Evolutionary conservation across 257 asterid genomes (phyloP).

Genomic region (Solanum medicagineum): DNA sequence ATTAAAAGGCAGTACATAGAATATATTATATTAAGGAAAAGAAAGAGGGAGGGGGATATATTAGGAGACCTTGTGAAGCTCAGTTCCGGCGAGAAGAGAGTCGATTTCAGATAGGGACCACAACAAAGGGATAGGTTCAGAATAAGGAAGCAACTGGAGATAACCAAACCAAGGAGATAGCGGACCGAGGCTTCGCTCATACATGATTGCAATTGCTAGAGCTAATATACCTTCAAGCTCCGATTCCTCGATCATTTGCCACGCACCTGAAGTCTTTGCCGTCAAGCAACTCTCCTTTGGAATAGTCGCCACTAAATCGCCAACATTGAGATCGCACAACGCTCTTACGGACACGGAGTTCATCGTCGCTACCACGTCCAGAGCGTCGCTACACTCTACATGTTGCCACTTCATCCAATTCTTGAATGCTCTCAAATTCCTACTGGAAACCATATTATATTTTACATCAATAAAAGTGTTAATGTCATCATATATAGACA

Average conservation of each 20-base stretch:
- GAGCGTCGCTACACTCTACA: constrained; percentile 69
- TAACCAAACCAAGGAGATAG: constrained; percentile 74
- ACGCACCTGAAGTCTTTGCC: constrained; percentile 54
- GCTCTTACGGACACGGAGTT: constrained; percentile 43
- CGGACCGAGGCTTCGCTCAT: constrained; percentile 70
- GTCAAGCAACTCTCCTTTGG: constrained; percentile 90
- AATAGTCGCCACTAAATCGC: constrained; percentile 69
- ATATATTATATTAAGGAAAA: neutral
- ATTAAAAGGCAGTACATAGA: neutral
- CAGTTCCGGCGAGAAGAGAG: constrained; percentile 70
- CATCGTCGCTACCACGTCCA: constrained; percentile 17
- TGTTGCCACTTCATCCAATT: constrained; percentile 74
- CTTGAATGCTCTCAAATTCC: constrained; percentile 68
- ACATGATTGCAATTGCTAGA: constrained; percentile 67
- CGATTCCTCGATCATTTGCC: constrained; percentile 53
- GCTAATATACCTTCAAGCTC: constrained; percentile 65
- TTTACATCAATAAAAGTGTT: no score
- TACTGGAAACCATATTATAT: neutral
- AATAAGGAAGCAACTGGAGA: constrained; percentile 47
- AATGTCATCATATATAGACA: neutral
- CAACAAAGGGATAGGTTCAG: constrained; percentile 77
- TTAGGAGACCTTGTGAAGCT: constrained; percentile 53
- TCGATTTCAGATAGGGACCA: constrained; percentile 64
- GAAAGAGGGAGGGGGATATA: neutral
- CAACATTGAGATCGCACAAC: constrained; percentile 48